A percentile compares a stretch with the other conserved stretches of the same genome.
Evolutionary conservation across 139 green algal genomes (phyloP).

Genomic region (Coelastrella sp.): DNA sequence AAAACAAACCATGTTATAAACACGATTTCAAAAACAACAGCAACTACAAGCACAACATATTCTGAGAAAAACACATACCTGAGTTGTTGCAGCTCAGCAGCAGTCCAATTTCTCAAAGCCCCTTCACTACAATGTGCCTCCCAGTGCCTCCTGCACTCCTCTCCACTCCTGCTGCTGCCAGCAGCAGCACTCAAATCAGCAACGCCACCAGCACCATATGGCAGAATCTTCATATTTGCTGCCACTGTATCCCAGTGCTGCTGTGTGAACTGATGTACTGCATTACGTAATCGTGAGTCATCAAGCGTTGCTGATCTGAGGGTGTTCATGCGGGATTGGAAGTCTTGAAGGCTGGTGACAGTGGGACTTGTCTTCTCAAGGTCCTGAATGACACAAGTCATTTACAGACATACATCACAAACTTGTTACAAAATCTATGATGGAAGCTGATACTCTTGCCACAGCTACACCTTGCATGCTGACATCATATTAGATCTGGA

Average conservation of each 20-base stretch:
- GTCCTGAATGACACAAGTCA: neutral
- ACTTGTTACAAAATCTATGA: too few relatives aligned
- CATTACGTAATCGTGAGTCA: neutral
- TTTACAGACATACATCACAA: too few relatives aligned
- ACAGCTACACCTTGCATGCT: too few relatives aligned
- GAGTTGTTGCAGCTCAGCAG: neutral
- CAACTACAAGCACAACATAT: neutral
- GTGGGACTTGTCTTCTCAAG: neutral
- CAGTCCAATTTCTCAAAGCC: neutral
- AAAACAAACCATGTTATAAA: neutral
- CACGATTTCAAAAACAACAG: neutral
- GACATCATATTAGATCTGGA: too few relatives aligned
- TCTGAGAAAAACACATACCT: conserved; percentile 17
- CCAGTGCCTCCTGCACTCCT: conserved; percentile 18
- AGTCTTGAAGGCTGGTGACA: neutral
- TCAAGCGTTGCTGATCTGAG: neutral
- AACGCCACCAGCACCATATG: neutral
- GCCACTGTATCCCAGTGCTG: neutral
- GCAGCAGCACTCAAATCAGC: neutral
- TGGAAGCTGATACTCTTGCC: too few relatives aligned
- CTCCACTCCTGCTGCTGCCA: neutral
- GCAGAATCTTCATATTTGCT: conserved; percentile 2
- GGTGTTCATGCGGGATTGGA: neutral
- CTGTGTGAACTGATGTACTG: neutral
- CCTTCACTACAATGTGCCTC: neutral